phyloP scores from a whole-genome alignment of 192 early-diverging fungal genomes.

The Mortierella claussenii region DNA sequence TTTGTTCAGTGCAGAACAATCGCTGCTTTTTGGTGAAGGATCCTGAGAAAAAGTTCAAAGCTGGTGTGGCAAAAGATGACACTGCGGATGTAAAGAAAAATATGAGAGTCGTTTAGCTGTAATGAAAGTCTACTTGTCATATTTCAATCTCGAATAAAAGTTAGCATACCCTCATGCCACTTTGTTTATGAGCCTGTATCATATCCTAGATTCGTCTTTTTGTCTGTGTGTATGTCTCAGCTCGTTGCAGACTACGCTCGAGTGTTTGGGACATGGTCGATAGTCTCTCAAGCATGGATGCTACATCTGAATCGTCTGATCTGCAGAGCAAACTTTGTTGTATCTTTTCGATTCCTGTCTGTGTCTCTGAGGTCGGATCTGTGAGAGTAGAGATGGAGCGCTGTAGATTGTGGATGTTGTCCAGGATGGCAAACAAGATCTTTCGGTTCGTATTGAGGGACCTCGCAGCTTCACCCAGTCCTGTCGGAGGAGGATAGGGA shows the following conservation, averaged over 20 bases:
- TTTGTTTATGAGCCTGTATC: too few species aligned
- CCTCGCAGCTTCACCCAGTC: neutral
- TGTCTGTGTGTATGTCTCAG: neutral
- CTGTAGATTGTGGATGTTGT: neutral
- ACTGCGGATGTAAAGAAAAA: too few species aligned
- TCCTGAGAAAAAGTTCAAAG: too few species aligned
- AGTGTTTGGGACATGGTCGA: slow-evolving; percentile 7
- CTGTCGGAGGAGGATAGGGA: too few species aligned
- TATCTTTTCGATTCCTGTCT: neutral
- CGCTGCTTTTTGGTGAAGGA: slow-evolving; percentile 5
- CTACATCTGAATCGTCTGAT: neutral
- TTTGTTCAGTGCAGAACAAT: slow-evolving; percentile 4
- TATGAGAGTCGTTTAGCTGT: too few species aligned
- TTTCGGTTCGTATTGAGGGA: neutral
- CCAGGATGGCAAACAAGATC: neutral
- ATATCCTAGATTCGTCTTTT: too few species aligned
- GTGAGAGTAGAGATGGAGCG: neutral
- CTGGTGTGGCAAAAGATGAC: too few species aligned
- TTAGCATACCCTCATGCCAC: too few species aligned
- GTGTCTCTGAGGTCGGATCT: neutral
- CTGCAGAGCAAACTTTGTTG: slow-evolving; percentile 1
- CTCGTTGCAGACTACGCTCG: neutral
- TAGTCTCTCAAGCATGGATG: slow-evolving; percentile 1
- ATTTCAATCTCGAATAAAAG: too few species aligned
- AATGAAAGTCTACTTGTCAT: too few species aligned